Conservation (phyloP, 805 yeast species). For the Kodamaea laetipori region DNA sequence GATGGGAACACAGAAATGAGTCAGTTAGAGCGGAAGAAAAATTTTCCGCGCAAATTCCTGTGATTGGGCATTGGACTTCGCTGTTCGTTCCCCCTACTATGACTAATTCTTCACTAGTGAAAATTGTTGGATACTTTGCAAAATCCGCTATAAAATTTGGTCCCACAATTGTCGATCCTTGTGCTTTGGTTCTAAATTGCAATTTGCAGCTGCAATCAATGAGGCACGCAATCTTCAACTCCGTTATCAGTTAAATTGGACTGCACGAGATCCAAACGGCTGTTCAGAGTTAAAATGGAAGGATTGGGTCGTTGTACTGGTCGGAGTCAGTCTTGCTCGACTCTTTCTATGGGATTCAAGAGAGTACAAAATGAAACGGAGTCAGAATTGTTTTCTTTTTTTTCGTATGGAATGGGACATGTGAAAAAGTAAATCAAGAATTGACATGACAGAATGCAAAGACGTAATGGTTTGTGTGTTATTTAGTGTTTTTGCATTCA, state of each 20-base stretch:
- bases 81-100: constrained; percentile 3
- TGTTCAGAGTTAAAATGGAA: constrained; percentile 2
- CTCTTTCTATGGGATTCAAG: background rate
- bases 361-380: background rate
- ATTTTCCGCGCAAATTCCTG: constrained; percentile 2
- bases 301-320: background rate
- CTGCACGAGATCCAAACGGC: constrained; percentile 4
- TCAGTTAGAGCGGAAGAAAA: constrained; percentile 2
- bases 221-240: background rate
- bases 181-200: background rate
- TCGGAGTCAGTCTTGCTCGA: background rate
- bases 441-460: too few relatives aligned
- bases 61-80: constrained; percentile 3
- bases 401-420: too few relatives aligned
- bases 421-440: too few relatives aligned
- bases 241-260: constrained; percentile 1
- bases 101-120: constrained; percentile 1
- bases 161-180: background rate
- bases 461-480: too few relatives aligned
- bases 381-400: too few relatives aligned
- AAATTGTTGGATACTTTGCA: constrained; percentile 4
- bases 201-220: background rate
- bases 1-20: constrained; percentile 7
- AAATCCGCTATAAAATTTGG: constrained; percentile 1
- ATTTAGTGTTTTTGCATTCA: too few relatives aligned